These are phyloP conservation scores for Ophiostoma himal-ulmi DNA, from an alignment of 2,329 filamentous ascomycete genomes.

Conservation along the genomic window DNA sequence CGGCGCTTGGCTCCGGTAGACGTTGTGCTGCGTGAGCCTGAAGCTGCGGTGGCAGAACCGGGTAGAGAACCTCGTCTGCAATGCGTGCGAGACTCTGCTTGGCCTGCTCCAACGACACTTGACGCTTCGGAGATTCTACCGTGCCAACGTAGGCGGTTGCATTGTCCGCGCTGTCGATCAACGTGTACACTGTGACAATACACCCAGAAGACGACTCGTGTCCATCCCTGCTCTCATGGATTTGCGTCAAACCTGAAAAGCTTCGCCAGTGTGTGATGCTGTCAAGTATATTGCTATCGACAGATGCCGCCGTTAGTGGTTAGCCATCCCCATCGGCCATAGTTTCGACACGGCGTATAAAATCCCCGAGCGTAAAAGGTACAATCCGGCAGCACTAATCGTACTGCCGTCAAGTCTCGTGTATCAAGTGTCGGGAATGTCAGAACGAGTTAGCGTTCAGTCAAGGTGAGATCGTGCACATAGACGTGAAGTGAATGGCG, in stretches of 20 bases:
- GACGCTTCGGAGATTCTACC: background rate
- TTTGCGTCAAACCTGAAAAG: background rate
- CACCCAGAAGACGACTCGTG: background rate
- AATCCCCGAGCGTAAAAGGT: background rate
- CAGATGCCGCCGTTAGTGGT: background rate
- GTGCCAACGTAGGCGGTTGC: background rate
- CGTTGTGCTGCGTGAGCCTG: background rate
- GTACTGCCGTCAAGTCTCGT: background rate
- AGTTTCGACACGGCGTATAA: background rate
- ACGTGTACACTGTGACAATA: background rate
- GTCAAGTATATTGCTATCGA: background rate
- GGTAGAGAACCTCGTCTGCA: background rate
- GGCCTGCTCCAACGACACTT: background rate
- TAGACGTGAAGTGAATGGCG: background rate
- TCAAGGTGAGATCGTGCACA: background rate
- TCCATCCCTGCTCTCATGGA: background rate
- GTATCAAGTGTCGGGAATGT: background rate
- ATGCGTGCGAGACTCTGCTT: slow-evolving; percentile 5
- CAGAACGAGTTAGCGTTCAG: background rate
- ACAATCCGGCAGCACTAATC: background rate
- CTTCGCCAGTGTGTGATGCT: background rate
- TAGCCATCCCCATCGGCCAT: background rate
- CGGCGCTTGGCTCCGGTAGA: background rate
- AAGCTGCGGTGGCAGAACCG: background rate
- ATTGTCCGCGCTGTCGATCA: background rate